Base-by-base conservation (phyloP, 1,284 basidiomycete genomes). In the Xanthoconium separans region DNA sequence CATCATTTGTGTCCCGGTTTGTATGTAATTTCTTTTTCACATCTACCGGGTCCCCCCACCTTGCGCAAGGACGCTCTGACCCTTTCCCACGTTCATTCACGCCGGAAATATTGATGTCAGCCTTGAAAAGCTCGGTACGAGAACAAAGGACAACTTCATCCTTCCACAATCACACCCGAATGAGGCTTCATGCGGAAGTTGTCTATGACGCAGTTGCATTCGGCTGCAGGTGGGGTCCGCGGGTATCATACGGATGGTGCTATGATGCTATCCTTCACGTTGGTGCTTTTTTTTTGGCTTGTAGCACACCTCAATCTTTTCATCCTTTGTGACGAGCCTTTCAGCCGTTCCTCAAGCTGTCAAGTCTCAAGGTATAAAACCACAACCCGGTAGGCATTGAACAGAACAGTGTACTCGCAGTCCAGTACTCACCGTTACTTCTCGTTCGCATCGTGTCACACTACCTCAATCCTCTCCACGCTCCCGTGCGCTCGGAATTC, bases 391-490 rank as follows among this genome's bases (percentile, higher is more conserved):
- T 61, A 43, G 3, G 55, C 15, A 44, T 27, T 43, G 27, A 39
- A 8, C 36, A 4, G n/a, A n/a, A n/a, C 6, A 30, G 20, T 56
- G 22, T 40, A 47, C 29, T 60, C 53, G 3, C 12, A 6, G 36
- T 45, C 40, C 1, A 44, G 44, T 51, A 49, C 46, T 63, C 56
- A 48, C 53, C 37, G 11, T n/a, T 0, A 2, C 42, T 51, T n/a
- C 30, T 54, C 54, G 6, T 51, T 18, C 39, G 33, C 40, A 15
- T 31, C 48, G 73, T 61, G 60, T 66, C 61, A 18, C 51, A 47
- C 44, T 75, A 75, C 59, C 47, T 64, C 47, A 78, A 77, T 47
- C 73, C 75, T 44, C 74, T 77, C 33, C 77, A 77, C 54, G 57
- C 70, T 43, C 70, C 74, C 12, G 61, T 78, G 22, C 59, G 59